These are phyloP conservation scores for Ogataea saltuana DNA, from an alignment of 805 yeast species.

Conservation along the genomic window DNA sequence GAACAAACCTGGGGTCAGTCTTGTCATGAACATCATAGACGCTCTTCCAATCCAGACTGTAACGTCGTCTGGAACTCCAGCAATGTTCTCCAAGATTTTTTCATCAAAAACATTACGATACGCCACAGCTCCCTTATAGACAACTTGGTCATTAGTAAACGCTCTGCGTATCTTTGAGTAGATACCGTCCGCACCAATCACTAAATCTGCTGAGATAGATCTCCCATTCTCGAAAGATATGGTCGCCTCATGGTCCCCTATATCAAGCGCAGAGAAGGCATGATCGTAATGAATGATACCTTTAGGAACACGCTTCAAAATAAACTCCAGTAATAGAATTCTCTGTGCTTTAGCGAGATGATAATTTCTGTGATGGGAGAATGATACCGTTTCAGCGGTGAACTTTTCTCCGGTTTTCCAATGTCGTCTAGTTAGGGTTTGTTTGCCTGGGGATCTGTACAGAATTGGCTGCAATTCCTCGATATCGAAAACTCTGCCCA, in stretches of 20 bases:
- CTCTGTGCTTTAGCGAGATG: conserved; percentile 9
- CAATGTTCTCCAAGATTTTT: conserved; percentile 3
- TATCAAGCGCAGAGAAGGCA: background rate
- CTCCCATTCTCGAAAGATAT: conserved; percentile 1
- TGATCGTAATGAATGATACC: conserved; percentile 8
- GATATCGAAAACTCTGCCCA: conserved; percentile 4
- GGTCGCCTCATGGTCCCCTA: background rate
- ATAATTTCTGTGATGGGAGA: background rate
- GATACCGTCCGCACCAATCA: conserved; percentile 11
- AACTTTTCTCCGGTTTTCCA: conserved; percentile 15
- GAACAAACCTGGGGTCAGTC: conserved; percentile 9
- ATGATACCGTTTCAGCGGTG: background rate
- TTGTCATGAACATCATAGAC: conserved; percentile 11
- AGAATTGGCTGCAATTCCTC: conserved; percentile 9
- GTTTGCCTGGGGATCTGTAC: conserved; percentile 3
- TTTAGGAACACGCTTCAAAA: conserved; percentile 7
- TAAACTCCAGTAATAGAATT: conserved; percentile 6
- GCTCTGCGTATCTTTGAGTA: conserved; percentile 12
- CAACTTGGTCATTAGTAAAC: conserved; percentile 8
- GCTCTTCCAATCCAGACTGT: conserved; percentile 11
- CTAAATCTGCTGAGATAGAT: conserved; percentile 4
- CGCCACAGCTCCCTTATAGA: conserved; percentile 12
- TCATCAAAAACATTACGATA: conserved; percentile 14
- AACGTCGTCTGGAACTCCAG: conserved; percentile 9
- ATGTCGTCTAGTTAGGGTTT: conserved; percentile 11